phyloP scores from a whole-genome alignment of 2,329 filamentous ascomycete genomes.

The Whalleya microplaca region DNA sequence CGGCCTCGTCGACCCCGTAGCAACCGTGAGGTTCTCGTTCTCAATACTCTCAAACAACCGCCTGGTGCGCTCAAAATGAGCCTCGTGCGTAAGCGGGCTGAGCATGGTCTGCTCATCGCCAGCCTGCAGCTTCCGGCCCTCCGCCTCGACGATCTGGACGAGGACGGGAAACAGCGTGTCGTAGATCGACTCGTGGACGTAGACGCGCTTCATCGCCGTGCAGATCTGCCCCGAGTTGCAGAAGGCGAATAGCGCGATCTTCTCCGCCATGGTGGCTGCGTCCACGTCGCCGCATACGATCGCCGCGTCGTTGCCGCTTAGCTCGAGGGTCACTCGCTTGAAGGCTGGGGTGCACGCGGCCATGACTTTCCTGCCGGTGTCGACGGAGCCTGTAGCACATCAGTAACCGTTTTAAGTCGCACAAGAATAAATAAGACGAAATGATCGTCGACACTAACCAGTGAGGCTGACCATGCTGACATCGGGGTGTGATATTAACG shows the following conservation, averaged over 20 bases:
- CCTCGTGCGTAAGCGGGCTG: slow-evolving; percentile 19
- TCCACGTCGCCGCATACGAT: slow-evolving; percentile 63
- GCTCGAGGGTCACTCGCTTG: slow-evolving; percentile 64
- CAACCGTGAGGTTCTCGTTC: slow-evolving; percentile 23
- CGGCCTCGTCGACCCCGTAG: slow-evolving; percentile 8
- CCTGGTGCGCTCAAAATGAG: slow-evolving; percentile 31
- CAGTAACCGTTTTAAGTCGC: too few species aligned
- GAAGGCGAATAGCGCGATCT: slow-evolving; percentile 2
- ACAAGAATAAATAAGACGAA: too few species aligned
- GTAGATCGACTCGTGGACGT: slow-evolving; percentile 58
- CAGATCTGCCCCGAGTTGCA: slow-evolving; percentile 57
- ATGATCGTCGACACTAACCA: too few species aligned
- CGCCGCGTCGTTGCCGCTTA: slow-evolving; percentile 65
- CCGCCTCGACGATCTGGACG: slow-evolving; percentile 37
- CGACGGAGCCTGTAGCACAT: slow-evolving; percentile 62
- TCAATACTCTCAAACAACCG: slow-evolving; percentile 30
- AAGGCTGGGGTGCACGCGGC: slow-evolving; percentile 58
- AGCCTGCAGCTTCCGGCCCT: slow-evolving; percentile 12
- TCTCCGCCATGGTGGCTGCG: slow-evolving; percentile 38
- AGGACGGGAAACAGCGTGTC: slow-evolving; percentile 47
- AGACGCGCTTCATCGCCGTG: slow-evolving; percentile 55
- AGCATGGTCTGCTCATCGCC: slow-evolving; percentile 1
- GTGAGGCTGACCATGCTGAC: slow-evolving; percentile 68
- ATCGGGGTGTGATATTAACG: slow-evolving; percentile 61
- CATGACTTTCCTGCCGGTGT: slow-evolving; percentile 65